phyloP scores from a whole-genome alignment of 1,284 basidiomycete species.

The Omphalotus olearius region DNA sequence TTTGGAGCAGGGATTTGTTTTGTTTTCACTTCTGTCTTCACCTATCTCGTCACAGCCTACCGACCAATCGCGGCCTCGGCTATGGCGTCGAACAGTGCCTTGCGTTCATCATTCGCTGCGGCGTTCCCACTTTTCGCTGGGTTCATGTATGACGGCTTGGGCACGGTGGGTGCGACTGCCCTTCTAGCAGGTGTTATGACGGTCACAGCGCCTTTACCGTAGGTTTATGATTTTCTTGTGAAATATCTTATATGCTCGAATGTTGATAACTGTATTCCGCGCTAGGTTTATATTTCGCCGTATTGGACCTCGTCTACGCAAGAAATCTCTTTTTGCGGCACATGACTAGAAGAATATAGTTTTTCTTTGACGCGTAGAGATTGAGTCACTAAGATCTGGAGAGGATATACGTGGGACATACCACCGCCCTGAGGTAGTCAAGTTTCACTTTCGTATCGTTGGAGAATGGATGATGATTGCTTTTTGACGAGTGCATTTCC shows the following conservation, averaged over 20 bases:
- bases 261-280: not conserved
- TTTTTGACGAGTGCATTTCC: no score
- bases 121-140: constrained; percentile 38
- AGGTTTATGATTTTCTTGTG: constrained; percentile 19
- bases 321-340: no score
- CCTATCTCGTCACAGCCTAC: constrained; percentile 37
- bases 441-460: no score
- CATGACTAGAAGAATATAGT: no score
- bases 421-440: no score
- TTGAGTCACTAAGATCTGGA: no score
- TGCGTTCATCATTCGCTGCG: constrained; percentile 39
- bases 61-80: constrained; percentile 47
- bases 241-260: constrained; percentile 9
- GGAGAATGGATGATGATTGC: no score
- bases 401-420: no score
- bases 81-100: constrained; percentile 44
- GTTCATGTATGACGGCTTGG: constrained; percentile 31
- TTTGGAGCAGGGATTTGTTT: constrained; percentile 32
- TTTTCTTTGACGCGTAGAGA: no score
- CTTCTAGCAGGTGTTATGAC: constrained; percentile 43
- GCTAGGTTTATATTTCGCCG: constrained; percentile 36
- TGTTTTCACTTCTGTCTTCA: constrained; percentile 40
- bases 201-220: constrained; percentile 44
- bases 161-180: constrained; percentile 38
- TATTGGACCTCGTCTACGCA: not conserved